Conservation (phyloP, 176 grass and related monocot species). For the barley (Hordeum vulgare) region MorexV3_pseudomolecules_assembly NC_058523.1:302590195-302590694, state of each 20-base stretch:
- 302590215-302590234: not conserved
- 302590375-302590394: slow-evolving; percentile 71
- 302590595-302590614: not conserved
- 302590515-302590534: slow-evolving; percentile 8
- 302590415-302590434: slow-evolving; percentile 66
- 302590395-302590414: slow-evolving; percentile 99
- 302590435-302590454: slow-evolving; percentile 87
- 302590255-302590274: not conserved
- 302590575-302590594: not conserved
- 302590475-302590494: slow-evolving; percentile 88
- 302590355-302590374: slow-evolving; percentile 73
- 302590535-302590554: not conserved
- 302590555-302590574: not conserved
- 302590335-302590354: slow-evolving; percentile 80
- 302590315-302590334: slow-evolving; percentile 81
- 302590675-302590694: not conserved
- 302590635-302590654: not conserved
- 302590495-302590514: slow-evolving; percentile 51
- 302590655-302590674: not conserved
- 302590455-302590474: slow-evolving; percentile 78
- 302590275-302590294: not conserved
- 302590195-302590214: slow-evolving; percentile 44
- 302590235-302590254: slow-evolving; percentile 15
- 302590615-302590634: not conserved
- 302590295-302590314: slow-evolving; percentile 77